Evolutionary conservation across 352 stramenopile genomes (phyloP).

Genomic region (Pythium coloratum): DNA sequence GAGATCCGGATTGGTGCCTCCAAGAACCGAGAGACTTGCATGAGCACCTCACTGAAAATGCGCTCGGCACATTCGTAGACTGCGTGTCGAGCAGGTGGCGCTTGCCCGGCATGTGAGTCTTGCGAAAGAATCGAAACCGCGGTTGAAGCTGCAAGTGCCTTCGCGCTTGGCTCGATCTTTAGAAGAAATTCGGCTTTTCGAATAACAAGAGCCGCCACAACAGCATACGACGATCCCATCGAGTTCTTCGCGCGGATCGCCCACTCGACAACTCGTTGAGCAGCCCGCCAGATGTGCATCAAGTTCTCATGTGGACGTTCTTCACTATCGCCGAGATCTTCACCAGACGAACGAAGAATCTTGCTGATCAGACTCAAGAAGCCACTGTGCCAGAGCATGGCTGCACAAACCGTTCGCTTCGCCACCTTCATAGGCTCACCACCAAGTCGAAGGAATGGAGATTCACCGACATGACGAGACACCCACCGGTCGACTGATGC

Average conservation of each 20-base stretch:
- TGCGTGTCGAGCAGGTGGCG: constrained; percentile 40
- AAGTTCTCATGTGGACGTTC: constrained; percentile 84
- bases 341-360: constrained; percentile 30
- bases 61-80: constrained; percentile 79
- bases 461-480: constrained; percentile 82
- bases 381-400: constrained; percentile 89
- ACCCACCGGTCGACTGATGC: constrained; percentile 72
- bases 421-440: constrained; percentile 88
- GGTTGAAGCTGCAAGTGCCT: constrained; percentile 64
- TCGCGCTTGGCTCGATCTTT: constrained; percentile 72
- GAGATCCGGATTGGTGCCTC: constrained; percentile 77
- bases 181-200: constrained; percentile 86
- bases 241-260: constrained; percentile 88
- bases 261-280: constrained; percentile 88
- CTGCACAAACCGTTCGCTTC: constrained; percentile 76
- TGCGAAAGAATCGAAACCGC: constrained; percentile 59
- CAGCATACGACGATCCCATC: constrained; percentile 80
- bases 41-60: constrained; percentile 83
- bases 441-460: constrained; percentile 72
- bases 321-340: constrained; percentile 64
- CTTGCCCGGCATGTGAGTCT: constrained; percentile 29
- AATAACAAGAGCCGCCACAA: constrained; percentile 79
- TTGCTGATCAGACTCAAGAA: constrained; percentile 64
- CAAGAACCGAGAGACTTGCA: constrained; percentile 81
- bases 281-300: constrained; percentile 89